A percentile compares a stretch with the other conserved stretches of the same genome.
phyloP scores from a whole-genome alignment of 2,329 filamentous ascomycete genomes.

The Xylariaceae sp. region DNA sequence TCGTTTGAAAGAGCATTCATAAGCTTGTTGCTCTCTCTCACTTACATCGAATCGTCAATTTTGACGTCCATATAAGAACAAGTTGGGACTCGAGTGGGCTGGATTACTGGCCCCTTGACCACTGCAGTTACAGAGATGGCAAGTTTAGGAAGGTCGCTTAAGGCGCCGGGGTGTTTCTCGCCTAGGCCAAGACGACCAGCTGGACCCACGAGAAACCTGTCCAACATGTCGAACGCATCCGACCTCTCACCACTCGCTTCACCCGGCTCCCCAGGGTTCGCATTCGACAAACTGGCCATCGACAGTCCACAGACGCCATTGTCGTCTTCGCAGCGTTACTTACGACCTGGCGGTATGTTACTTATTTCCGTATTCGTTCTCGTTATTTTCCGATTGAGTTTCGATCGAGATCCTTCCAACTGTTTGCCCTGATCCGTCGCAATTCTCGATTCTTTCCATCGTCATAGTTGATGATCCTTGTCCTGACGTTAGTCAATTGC shows the following conservation, averaged over 20 bases:
- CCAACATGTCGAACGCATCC: conserved; percentile 45
- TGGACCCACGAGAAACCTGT: conserved; percentile 40
- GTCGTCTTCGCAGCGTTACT: conserved; percentile 19
- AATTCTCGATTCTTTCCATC: not conserved
- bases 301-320: not conserved
- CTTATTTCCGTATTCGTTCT: conserved; percentile 4
- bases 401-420: no score
- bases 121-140: conserved; percentile 36
- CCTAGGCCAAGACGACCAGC: conserved; percentile 40
- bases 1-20: not conserved
- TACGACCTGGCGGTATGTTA: conserved; percentile 21
- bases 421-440: no score
- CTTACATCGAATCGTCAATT: not conserved
- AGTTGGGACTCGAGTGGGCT: conserved; percentile 2
- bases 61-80: not conserved
- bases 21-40: not conserved
- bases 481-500: no score
- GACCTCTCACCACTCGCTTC: conserved; percentile 39
- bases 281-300: conserved; percentile 15
- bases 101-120: conserved; percentile 7
- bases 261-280: conserved; percentile 24
- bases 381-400: not conserved
- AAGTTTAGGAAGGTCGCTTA: conserved; percentile 46
- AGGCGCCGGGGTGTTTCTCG: conserved; percentile 42
- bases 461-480: not conserved